Percentiles rank a stretch among this genome's conserved stretches.
Conservation (phyloP, 805 yeast species). For the Candida peoriensis region DNA sequence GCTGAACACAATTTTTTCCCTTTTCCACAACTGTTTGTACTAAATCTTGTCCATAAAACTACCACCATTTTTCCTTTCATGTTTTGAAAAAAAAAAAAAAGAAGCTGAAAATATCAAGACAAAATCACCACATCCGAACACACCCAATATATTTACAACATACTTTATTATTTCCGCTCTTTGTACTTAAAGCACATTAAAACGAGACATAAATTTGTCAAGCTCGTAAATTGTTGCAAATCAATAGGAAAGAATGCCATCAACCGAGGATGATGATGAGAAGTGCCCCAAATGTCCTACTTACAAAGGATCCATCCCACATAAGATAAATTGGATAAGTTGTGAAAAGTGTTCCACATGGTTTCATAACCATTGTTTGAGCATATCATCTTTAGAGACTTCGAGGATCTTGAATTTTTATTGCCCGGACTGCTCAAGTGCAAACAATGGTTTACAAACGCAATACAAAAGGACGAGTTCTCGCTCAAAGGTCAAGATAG, state of each 20-base stretch:
- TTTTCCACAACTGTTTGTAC: no score
- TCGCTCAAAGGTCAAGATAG: slow-evolving; percentile 53
- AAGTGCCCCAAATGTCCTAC: slow-evolving; percentile 12
- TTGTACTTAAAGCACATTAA: no score
- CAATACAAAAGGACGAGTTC: slow-evolving; percentile 46
- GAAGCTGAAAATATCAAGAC: no score
- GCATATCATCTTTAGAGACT: slow-evolving; percentile 31
- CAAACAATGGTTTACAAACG: slow-evolving; percentile 42
- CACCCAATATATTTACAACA: no score
- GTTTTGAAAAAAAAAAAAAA: no score
- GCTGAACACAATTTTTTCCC: no score
- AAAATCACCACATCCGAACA: no score
- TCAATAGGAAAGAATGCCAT: neutral
- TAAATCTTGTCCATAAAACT: no score
- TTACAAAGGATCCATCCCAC: slow-evolving; percentile 5
- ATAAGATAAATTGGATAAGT: slow-evolving; percentile 41
- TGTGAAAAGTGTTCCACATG: slow-evolving; percentile 51
- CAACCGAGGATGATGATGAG: slow-evolving; percentile 2
- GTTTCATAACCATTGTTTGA: slow-evolving; percentile 45
- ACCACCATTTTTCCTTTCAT: no score
- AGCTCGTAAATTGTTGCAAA: no score
- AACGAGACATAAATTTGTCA: no score
- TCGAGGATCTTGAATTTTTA: slow-evolving; percentile 43
- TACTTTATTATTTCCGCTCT: no score
- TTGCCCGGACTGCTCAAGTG: slow-evolving; percentile 42